A percentile compares a stretch with the other conserved stretches of the same genome.
These are phyloP conservation scores for Zoysia pacifica DNA, from an alignment of 176 grass and related monocot genomes.

Conservation along the genomic window DNA sequence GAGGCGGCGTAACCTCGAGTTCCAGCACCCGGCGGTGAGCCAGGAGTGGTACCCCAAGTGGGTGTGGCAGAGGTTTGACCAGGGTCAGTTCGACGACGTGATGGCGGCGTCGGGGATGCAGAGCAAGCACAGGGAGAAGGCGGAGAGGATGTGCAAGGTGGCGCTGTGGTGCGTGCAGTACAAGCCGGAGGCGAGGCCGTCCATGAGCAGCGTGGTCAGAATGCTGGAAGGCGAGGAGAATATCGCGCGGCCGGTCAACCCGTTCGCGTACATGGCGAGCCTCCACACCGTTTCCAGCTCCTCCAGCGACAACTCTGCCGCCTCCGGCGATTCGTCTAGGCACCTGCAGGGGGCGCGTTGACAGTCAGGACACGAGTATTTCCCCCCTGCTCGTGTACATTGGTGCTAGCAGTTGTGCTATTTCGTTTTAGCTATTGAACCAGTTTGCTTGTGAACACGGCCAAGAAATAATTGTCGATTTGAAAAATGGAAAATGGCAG, in stretches of 20 bases:
- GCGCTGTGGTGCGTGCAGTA: slow-evolving; percentile 68
- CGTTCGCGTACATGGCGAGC: slow-evolving; percentile 48
- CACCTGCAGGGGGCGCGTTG: neutral
- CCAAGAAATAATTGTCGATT: too few relatives aligned
- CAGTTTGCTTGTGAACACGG: too few relatives aligned
- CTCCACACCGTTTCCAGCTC: slow-evolving; percentile 22
- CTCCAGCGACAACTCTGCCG: neutral
- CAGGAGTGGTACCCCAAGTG: slow-evolving; percentile 61
- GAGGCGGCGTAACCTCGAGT: slow-evolving; percentile 52
- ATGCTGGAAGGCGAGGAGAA: slow-evolving; percentile 70
- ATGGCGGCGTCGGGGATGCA: slow-evolving; percentile 13
- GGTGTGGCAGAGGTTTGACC: slow-evolving; percentile 59
- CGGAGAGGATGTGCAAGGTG: slow-evolving; percentile 60
- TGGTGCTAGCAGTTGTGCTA: too few relatives aligned
- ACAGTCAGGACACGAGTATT: neutral
- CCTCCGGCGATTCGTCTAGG: neutral
- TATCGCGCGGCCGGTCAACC: slow-evolving; percentile 53
- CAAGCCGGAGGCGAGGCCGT: slow-evolving; percentile 45
- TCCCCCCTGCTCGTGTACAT: too few relatives aligned
- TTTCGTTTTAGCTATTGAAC: too few relatives aligned
- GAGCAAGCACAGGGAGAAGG: slow-evolving; percentile 35
- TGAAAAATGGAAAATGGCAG: too few relatives aligned
- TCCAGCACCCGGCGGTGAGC: slow-evolving; percentile 20
- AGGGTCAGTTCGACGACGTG: slow-evolving; percentile 42
- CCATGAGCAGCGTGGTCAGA: slow-evolving; percentile 58